A percentile compares a stretch with the other conserved stretches of the same genome.
Evolutionary conservation across 129 eudicot genomes (phyloP).

Genomic region (Helianthus annuus): DNA sequence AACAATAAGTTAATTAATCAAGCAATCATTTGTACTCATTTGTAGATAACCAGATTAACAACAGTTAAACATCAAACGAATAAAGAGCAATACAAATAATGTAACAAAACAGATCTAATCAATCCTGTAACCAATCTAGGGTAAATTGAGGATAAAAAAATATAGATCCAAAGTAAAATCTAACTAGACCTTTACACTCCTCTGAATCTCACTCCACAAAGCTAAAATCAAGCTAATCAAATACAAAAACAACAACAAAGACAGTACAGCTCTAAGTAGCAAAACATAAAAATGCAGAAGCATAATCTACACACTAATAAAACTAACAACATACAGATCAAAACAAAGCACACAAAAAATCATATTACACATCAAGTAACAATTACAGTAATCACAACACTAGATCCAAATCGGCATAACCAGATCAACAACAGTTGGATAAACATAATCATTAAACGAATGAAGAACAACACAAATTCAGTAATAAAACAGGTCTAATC

Average conservation of each 20-base stretch:
- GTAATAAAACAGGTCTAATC: too few species aligned
- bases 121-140: constrained; percentile 21
- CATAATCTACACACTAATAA: neutral
- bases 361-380: too few species aligned
- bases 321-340: too few species aligned
- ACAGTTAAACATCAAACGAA: constrained; percentile 1
- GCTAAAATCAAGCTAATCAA: neutral
- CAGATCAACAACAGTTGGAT: too few species aligned
- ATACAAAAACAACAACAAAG: neutral
- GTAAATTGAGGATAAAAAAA: constrained; percentile 8
- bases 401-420: too few species aligned
- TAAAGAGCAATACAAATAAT: too few species aligned
- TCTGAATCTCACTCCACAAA: neutral
- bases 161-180: neutral
- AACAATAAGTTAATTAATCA: too few species aligned
- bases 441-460: too few species aligned
- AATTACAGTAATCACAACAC: too few species aligned
- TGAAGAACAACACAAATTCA: too few species aligned
- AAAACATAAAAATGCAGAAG: neutral
- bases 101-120: constrained; percentile 24
- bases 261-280: constrained; percentile 23
- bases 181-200: neutral
- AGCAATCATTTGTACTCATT: too few species aligned
- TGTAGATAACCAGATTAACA: constrained; percentile 4
- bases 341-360: too few species aligned